Conservation (phyloP, 306 rosid genomes). For the Trichosanthes truncata region DNA sequence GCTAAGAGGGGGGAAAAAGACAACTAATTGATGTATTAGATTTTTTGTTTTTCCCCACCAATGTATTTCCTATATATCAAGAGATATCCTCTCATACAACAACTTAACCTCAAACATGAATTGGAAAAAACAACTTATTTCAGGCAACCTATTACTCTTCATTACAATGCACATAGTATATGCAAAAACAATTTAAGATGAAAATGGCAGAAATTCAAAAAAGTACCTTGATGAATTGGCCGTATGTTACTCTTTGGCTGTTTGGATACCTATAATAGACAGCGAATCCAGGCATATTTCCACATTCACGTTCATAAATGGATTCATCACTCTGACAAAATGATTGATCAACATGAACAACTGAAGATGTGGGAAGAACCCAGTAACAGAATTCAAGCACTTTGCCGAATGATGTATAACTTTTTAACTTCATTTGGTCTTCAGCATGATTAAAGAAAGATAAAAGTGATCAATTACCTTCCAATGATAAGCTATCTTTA, state of each 20-base stretch:
- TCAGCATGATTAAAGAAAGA: not conserved
- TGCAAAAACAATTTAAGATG: not conserved
- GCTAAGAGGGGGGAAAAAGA: not conserved
- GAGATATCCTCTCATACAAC: not conserved
- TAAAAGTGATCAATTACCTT: slow-evolving; percentile 45
- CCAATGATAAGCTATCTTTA: slow-evolving; percentile 94
- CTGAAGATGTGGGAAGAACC: not conserved
- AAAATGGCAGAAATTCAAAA: slow-evolving; percentile 13
- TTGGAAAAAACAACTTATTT: not conserved
- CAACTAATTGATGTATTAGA: not conserved
- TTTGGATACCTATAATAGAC: slow-evolving; percentile 92
- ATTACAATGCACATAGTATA: not conserved
- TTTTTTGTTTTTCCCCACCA: not conserved
- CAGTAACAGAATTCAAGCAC: slow-evolving; percentile 9
- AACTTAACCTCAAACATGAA: not conserved
- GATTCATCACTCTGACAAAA: slow-evolving; percentile 85
- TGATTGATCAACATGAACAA: not conserved
- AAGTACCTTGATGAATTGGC: slow-evolving; percentile 93
- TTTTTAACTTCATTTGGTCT: not conserved
- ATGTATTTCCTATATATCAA: not conserved
- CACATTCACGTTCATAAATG: slow-evolving; percentile 91
- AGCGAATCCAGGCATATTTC: slow-evolving; percentile 99
- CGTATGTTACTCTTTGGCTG: slow-evolving; percentile 84
- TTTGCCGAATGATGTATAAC: not conserved
- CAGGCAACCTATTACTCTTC: not conserved